A percentile compares a stretch with the other conserved stretches of the same genome.
phyloP scores from a whole-genome alignment of 371 early-diverging fungal genomes.

The Thermomucor indicae-seudaticae region DNA sequence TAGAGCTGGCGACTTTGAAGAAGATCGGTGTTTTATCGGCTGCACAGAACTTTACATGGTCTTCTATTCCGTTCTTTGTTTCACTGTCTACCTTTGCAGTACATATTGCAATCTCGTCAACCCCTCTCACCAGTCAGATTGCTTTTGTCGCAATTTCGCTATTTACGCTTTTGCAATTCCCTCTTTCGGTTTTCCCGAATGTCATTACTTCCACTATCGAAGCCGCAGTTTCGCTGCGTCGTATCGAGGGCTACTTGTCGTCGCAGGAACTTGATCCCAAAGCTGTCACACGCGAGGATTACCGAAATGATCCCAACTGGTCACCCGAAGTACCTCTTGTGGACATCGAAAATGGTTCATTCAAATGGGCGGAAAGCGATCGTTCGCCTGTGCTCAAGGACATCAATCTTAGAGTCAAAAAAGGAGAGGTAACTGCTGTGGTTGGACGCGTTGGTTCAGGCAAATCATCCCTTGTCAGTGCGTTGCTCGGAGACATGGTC shows the following conservation, averaged over 20 bases:
- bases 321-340: constrained; percentile 31
- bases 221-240: constrained; percentile 76
- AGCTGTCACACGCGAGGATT: constrained; percentile 51
- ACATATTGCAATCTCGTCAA: constrained; percentile 56
- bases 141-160: constrained; percentile 89
- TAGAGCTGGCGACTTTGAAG: constrained; percentile 73
- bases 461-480: constrained; percentile 79
- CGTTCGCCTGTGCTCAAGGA: constrained; percentile 49
- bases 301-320: constrained; percentile 23
- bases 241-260: constrained; percentile 75
- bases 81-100: constrained; percentile 81
- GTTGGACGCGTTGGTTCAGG: constrained; percentile 90
- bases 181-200: constrained; percentile 66
- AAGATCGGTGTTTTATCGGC: constrained; percentile 67
- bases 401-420: constrained; percentile 60
- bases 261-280: constrained; percentile 73
- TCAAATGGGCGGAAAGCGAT: constrained; percentile 31
- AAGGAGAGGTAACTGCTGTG: constrained; percentile 70
- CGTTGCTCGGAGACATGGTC: constrained; percentile 86
- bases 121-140: constrained; percentile 67
- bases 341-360: constrained; percentile 29
- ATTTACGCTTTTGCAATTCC: constrained; percentile 94
- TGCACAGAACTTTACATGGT: constrained; percentile 62
- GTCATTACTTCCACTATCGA: constrained; percentile 72
- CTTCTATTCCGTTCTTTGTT: constrained; percentile 86